Conservation (phyloP, 2,329 filamentous ascomycete species). For the Fusarium foetens region DNA sequence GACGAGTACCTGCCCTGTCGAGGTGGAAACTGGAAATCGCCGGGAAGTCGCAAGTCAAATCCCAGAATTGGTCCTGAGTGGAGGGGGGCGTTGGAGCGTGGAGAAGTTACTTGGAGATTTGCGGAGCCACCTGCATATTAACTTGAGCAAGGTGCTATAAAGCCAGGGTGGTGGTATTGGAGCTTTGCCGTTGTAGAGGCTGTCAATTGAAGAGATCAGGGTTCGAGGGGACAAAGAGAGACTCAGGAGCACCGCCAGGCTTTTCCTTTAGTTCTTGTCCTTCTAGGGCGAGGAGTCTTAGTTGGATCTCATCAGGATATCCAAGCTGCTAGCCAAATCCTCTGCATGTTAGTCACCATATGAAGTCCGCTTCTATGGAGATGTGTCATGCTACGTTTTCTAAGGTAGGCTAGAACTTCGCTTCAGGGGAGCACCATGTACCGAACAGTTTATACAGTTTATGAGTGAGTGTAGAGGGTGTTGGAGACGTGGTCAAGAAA, state of each 20-base stretch:
- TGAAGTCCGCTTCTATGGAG: neutral
- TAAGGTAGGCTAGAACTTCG: neutral
- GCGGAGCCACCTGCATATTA: conserved; percentile 24
- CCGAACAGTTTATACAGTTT: neutral
- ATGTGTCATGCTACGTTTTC: neutral
- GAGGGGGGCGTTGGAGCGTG: conserved; percentile 32
- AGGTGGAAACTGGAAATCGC: conserved; percentile 33
- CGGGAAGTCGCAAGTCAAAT: conserved; percentile 29
- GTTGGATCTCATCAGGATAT: conserved; percentile 1
- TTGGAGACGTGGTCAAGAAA: neutral
- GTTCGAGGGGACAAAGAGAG: neutral
- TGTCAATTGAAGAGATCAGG: neutral
- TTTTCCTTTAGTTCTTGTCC: neutral
- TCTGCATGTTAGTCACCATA: neutral
- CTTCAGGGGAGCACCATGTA: neutral
- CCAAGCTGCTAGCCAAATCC: neutral
- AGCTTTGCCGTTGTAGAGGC: neutral
- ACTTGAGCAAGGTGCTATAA: conserved; percentile 6
- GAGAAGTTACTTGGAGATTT: conserved; percentile 33
- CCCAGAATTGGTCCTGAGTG: conserved; percentile 21
- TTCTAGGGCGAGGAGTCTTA: neutral
- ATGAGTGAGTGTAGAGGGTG: neutral
- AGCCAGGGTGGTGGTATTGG: neutral
- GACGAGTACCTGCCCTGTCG: conserved; percentile 33
- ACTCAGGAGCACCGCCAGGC: neutral